Base-by-base conservation (phyloP, 176 grass and related monocot species). In the Raddia guianensis region DNA sequence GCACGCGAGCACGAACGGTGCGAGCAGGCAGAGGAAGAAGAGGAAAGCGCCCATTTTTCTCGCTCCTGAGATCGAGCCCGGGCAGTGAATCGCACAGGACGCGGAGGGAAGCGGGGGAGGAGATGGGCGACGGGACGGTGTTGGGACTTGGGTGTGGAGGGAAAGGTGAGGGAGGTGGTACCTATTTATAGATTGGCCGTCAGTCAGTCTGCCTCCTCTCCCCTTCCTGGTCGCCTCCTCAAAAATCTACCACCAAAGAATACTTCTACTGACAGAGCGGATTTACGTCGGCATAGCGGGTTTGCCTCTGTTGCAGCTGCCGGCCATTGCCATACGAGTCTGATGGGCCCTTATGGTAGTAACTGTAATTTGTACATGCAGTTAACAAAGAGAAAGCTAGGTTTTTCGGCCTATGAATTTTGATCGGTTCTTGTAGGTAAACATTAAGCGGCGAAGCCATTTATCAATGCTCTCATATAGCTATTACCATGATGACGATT, bases 121-220 rank as follows among this genome's bases (percentile, higher is more conserved):
- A 59, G 48, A 33, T 43, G 69, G 49, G 77, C 16, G 68, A 48
- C 74, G 75, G 51, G 27, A 27, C 27, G 27, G 27, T 27, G 27
- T 27, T 27, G n/a, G n/a, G 73, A 68, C 51, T 57, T 60, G 73
- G 34, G 66, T 78, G 67, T 78, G 78, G 61, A 78, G 79, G 83
- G 35, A 82, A 78, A 56, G 79, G 67, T 20, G 6, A 12, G 59
- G 44, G 83, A 73, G 45, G 68, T 82, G 83, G 78, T 83, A 73
- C 58, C 58, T 90, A 90, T 90, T 90, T 84, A 91, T 84, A 91
- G 81, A 87, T 87, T 76, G 85, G 81, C 35, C 62, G 51, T 19
- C 43, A 70, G 42, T 27, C 27, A 27, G 12, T 71, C 15, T 42
- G 32, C 53, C 16, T 46, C 66, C n/a, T 12, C 19, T 12, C 46